Evolutionary conservation across 805 yeast species (phyloP), one percentile per base, ranked within the genome.

Genomic region (Candida pini): DNA sequence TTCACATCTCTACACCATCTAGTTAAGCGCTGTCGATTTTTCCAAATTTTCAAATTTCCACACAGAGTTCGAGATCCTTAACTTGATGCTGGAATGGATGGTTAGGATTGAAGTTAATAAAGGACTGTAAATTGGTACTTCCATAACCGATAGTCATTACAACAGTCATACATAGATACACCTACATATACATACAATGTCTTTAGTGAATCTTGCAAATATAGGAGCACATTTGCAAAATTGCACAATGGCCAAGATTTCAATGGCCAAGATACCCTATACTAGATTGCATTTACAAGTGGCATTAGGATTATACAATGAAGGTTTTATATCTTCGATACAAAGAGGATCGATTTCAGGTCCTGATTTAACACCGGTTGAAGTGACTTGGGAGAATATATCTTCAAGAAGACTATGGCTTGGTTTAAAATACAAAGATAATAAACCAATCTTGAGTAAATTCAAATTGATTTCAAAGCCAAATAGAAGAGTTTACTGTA

Each of bases 191-290:
- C 13, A 19, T 39, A 48, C n/a, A 36, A 88, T 90, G 96, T 88
- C 96, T 21, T 69, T 89, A 35, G 94, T 83, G 32, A 81, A 79
- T 45, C 70, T 92, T 42, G 92, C 90, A 10, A 74, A 87, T 63
- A 69, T 83, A 28, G 85, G 96, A 54, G 78, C 95, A 16, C 97
- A 90, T 55, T 57, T 92, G 43, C 94, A 87, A 59, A 92, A 92
- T 62, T 86, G 90, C 48, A 71, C 85, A 12, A 73, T 81, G 57
- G 90, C 85, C 31, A 76, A 76, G 51, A 63, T 78, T 28, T 71
- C 90, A 9, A 58, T 81, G 39, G 86, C 97, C 0, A 73, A 87
- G 14, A 72, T 92, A 14, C 96, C 96, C 18, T 83, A 80, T 65
- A 75, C 89, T 10, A 78, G 81, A 48, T 66, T 87, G 48, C 95